These are phyloP conservation scores for Wickerhamomyces subpelliculosus DNA, from an alignment of 805 yeast genomes.

Conservation along the genomic window DNA sequence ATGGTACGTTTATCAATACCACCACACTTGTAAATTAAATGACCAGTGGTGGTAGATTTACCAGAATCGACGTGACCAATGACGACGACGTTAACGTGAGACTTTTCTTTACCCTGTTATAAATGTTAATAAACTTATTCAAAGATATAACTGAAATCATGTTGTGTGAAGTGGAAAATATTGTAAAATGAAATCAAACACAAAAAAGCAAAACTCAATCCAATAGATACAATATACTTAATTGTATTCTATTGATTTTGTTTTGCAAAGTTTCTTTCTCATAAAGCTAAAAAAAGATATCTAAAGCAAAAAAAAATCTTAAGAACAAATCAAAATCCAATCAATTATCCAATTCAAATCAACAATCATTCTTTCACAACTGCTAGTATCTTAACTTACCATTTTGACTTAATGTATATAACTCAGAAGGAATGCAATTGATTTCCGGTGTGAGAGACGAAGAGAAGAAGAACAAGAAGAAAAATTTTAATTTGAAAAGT, in stretches of 20 bases:
- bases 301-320: not conserved
- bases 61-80: conserved; percentile 99
- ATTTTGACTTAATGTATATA: conserved; percentile 9
- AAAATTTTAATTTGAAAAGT: conserved; percentile 5
- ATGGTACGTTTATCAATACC: conserved; percentile 98
- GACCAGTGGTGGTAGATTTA: conserved; percentile 99
- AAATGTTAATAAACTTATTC: too few relatives aligned
- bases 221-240: too few relatives aligned
- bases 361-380: not conserved
- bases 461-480: conserved; percentile 7
- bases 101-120: conserved; percentile 83
- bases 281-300: too few relatives aligned
- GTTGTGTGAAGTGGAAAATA: not conserved
- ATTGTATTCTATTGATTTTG: too few relatives aligned
- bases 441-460: conserved; percentile 31
- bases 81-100: conserved; percentile 99
- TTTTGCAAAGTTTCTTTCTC: too few relatives aligned
- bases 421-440: conserved; percentile 31
- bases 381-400: too few relatives aligned
- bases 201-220: not conserved
- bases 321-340: not conserved
- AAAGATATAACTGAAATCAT: too few relatives aligned
- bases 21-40: conserved; percentile 99
- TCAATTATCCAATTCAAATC: not conserved
- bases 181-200: not conserved